Evolutionary conservation across 208 protist genomes (phyloP), one percentile per base, ranked within the genome.

Genomic region (Trypanosoma avium): DNA sequence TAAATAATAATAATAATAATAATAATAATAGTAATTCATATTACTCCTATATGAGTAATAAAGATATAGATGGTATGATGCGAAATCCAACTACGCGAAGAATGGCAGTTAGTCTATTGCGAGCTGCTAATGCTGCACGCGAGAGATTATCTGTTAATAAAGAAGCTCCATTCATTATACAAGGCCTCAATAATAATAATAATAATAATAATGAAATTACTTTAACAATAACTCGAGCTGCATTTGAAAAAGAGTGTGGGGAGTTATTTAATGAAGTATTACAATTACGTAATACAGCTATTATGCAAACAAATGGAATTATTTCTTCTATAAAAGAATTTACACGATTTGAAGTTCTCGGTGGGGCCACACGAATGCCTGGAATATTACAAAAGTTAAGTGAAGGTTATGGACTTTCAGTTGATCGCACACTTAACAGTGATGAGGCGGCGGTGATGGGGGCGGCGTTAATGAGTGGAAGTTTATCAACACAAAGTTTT

Each of bases 111-210:
- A 84, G 76, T 32, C 71, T 98, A 17, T 48, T 97, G 42, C 91
- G 88, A 15, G 86, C 83, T 30, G 90, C 88, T 8, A 68, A 83
- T 27, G 76, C 76, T 17, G 91, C 86, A 32, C 95, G 96, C 24
- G 92, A 97, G 48, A 77, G 79, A 35, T 67, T 98, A 5, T 96
- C 86, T 17, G 93, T 84, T 17, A 98, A 97, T 75, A 64, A 79
- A 17, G 86, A 96, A 29, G 85, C 82, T 21, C 63, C 77, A 33
- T 77, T 96, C 30, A 72, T 80, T n/a, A 77, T 97, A 45, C 92
- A 95, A 60, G 84, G 90, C n/a, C n/a, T n/a, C n/a, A n/a, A n/a
- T 30, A 30, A 92, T 10, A 22, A 48, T 17, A 67, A 50, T 10
- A 33, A 27, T 13, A 48, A 36, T 32, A 61, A 59, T 26, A 47